phyloP scores from a whole-genome alignment of 1,139 yeast species.

The Kodamaea arcana region DNA sequence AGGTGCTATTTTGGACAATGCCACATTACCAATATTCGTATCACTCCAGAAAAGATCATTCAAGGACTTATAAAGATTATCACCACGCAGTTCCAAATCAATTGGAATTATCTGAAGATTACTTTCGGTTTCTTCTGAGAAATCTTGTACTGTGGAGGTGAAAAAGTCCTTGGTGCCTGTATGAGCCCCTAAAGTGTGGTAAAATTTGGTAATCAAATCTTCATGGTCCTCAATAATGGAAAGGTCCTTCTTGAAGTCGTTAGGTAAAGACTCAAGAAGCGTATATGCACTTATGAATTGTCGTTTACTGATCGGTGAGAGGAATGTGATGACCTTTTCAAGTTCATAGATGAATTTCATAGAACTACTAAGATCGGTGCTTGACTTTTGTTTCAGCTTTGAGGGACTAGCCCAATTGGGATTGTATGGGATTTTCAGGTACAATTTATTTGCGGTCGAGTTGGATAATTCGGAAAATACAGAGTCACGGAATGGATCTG shows the following conservation, averaged over 20 bases:
- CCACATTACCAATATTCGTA: slow-evolving; percentile 26
- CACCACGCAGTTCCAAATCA: slow-evolving; percentile 29
- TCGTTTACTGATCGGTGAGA: slow-evolving; percentile 15
- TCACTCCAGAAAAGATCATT: slow-evolving; percentile 38
- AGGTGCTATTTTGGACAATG: slow-evolving; percentile 27
- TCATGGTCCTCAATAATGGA: slow-evolving; percentile 26
- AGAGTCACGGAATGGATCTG: background rate
- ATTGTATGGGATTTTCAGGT: slow-evolving; percentile 12
- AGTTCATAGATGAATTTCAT: slow-evolving; percentile 17
- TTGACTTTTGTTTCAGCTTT: background rate
- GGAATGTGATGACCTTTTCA: slow-evolving; percentile 21
- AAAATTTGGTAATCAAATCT: slow-evolving; percentile 28
- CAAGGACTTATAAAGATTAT: slow-evolving; percentile 28
- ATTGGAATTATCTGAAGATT: slow-evolving; percentile 30
- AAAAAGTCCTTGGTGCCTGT: slow-evolving; percentile 8
- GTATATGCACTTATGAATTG: slow-evolving; percentile 21
- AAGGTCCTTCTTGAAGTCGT: slow-evolving; percentile 18
- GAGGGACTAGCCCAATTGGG: background rate
- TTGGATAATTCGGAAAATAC: background rate
- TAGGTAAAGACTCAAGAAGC: slow-evolving; percentile 20
- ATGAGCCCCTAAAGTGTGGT: slow-evolving; percentile 11
- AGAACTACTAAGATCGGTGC: background rate
- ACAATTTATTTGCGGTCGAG: slow-evolving; percentile 18
- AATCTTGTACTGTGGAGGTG: slow-evolving; percentile 24
- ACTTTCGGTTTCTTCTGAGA: slow-evolving; percentile 22